These are phyloP conservation scores for Stagonosporopsis rhizophila DNA, from an alignment of 2,329 filamentous ascomycete genomes.

Conservation along the genomic window DNA sequence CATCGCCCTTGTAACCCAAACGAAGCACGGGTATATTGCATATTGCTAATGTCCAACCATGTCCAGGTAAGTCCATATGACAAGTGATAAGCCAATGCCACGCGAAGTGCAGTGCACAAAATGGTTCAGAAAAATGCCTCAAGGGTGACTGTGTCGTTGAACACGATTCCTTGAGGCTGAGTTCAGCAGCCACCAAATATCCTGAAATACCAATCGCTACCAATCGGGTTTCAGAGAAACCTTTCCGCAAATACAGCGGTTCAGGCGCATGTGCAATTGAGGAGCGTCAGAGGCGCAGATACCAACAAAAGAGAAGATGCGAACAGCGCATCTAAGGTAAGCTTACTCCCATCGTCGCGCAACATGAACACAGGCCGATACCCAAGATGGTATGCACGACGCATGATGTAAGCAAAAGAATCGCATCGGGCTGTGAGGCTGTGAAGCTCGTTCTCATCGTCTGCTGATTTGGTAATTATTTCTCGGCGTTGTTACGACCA, in stretches of 20 bases:
- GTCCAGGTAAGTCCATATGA: too few species aligned
- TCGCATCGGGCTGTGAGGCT: neutral
- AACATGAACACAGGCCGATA: neutral
- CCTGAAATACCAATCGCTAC: neutral
- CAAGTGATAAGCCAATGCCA: too few species aligned
- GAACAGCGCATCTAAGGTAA: conserved; percentile 4
- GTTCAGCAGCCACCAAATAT: neutral
- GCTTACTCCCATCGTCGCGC: conserved; percentile 8
- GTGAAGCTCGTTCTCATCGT: neutral
- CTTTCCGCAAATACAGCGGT: neutral
- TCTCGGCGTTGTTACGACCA: neutral
- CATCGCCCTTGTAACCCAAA: too few species aligned
- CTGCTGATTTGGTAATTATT: too few species aligned
- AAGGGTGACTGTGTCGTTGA: too few species aligned
- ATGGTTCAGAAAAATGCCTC: too few species aligned
- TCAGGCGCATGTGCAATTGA: neutral
- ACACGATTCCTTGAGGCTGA: too few species aligned
- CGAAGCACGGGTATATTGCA: too few species aligned
- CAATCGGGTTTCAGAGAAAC: neutral
- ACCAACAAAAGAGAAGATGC: neutral
- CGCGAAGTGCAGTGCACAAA: too few species aligned
- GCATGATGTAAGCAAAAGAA: neutral
- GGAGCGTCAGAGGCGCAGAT: neutral
- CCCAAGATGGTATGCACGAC: neutral
- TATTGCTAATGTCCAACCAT: too few species aligned